These are phyloP conservation scores for Lanmaoa pseudosensibilis DNA, from an alignment of 768 basidiomycete genomes.

Conservation along the genomic window DNA sequence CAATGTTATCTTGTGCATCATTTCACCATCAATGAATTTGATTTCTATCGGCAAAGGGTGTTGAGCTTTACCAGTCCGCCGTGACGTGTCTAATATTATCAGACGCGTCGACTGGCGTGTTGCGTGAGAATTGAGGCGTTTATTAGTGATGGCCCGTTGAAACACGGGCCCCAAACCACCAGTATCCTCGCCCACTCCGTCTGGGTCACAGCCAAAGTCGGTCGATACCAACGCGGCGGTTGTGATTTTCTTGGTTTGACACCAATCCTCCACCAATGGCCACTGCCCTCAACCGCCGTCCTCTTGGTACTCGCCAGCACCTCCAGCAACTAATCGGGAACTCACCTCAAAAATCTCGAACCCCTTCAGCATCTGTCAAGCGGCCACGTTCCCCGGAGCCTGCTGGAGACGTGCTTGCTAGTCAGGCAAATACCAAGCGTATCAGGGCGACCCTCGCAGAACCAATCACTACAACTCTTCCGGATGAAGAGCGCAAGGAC, in stretches of 20 bases:
- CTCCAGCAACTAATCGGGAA: conserved; percentile 37
- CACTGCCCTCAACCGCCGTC: conserved; percentile 45
- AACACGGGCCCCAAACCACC: conserved; percentile 5
- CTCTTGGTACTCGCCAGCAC: conserved; percentile 44
- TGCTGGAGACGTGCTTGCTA: conserved; percentile 29
- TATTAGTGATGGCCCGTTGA: conserved; percentile 5
- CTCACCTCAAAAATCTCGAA: conserved; percentile 38
- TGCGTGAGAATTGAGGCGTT: conserved; percentile 26
- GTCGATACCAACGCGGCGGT: background rate
- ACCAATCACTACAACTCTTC: conserved; percentile 18
- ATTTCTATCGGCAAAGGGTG: background rate
- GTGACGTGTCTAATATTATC: conserved; percentile 22
- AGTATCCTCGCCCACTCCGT: conserved; percentile 4
- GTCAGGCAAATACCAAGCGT: conserved; percentile 42
- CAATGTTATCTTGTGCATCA: conserved; percentile 6
- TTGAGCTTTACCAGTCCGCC: background rate
- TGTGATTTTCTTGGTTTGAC: conserved; percentile 6
- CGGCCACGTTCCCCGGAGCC: conserved; percentile 55
- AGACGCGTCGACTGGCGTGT: conserved; percentile 22
- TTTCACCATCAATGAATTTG: background rate
- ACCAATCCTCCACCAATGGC: conserved; percentile 37
- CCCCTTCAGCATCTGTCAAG: conserved; percentile 39
- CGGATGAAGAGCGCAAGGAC: conserved; percentile 43
- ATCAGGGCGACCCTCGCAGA: conserved; percentile 36
- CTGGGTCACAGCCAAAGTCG: background rate